These are phyloP conservation scores for Galeopsis tetrahit DNA, from an alignment of 257 asterid genomes.

Conservation along the genomic window DNA sequence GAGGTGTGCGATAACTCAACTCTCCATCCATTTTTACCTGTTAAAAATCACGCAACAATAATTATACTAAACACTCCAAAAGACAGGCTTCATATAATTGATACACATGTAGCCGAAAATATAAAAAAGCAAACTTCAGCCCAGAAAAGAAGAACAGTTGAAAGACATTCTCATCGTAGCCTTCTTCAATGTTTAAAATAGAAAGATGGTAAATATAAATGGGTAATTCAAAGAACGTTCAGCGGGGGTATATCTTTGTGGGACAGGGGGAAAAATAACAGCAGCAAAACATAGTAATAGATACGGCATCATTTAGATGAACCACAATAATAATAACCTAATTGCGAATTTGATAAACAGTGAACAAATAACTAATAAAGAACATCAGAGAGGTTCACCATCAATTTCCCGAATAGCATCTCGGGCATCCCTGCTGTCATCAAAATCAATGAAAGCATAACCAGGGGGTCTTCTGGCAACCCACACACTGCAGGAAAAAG, in stretches of 20 bases:
- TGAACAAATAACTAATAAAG: background rate
- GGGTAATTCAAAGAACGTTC: background rate
- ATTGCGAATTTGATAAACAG: background rate
- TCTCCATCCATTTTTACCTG: constrained; percentile 98
- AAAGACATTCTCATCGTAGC: background rate
- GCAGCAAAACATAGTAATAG: background rate
- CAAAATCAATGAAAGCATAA: constrained; percentile 90
- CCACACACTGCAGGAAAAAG: constrained; percentile 72
- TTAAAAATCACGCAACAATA: constrained; percentile 1
- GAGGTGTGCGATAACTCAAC: constrained; percentile 96
- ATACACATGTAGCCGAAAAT: background rate
- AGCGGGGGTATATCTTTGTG: background rate
- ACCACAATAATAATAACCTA: background rate
- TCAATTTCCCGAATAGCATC: constrained; percentile 89
- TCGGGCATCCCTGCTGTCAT: constrained; percentile 88
- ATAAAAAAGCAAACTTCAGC: background rate
- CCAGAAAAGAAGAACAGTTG: background rate
- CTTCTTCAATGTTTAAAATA: background rate
- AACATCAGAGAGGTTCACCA: constrained; percentile 44
- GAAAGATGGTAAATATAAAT: background rate
- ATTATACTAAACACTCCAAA: background rate
- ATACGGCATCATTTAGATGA: background rate
- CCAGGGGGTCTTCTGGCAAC: constrained; percentile 99
- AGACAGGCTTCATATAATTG: background rate
- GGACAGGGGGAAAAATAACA: background rate